phyloP scores from a whole-genome alignment of 805 yeast species.

The Debaryomyces prosopidis region DNA sequence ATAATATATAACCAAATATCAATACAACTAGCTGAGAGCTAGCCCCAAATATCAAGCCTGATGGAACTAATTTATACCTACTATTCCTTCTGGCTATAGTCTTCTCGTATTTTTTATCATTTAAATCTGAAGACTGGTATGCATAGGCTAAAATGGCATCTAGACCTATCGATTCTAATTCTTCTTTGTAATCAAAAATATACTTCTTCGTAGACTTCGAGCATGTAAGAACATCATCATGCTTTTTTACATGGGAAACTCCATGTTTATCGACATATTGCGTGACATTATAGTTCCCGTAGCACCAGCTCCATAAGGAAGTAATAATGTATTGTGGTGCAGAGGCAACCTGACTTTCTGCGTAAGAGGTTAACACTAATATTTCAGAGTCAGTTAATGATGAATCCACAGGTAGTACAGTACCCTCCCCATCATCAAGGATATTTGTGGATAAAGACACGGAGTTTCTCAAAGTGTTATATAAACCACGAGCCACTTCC shows the following conservation, averaged over 20 bases:
- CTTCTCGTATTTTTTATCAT: slow-evolving; percentile 11
- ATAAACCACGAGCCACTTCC: slow-evolving; percentile 55
- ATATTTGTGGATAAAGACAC: slow-evolving; percentile 23
- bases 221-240: slow-evolving; percentile 26
- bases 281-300: slow-evolving; percentile 36
- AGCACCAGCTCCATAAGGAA: slow-evolving; percentile 47
- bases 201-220: slow-evolving; percentile 14
- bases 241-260: slow-evolving; percentile 8
- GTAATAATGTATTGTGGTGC: slow-evolving; percentile 52
- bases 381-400: slow-evolving; percentile 52
- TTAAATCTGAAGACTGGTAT: slow-evolving; percentile 22
- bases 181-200: slow-evolving; percentile 46
- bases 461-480: slow-evolving; percentile 39
- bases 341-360: slow-evolving; percentile 42
- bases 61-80: slow-evolving; percentile 21
- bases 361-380: slow-evolving; percentile 43
- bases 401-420: slow-evolving; percentile 26
- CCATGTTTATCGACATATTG: slow-evolving; percentile 12
- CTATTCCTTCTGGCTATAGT: slow-evolving; percentile 12
- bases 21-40: slow-evolving; percentile 29
- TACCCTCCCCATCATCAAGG: slow-evolving; percentile 18
- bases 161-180: slow-evolving; percentile 41
- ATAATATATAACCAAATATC: slow-evolving; percentile 31
- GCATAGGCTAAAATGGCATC: slow-evolving; percentile 51
- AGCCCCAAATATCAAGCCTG: slow-evolving; percentile 27